A percentile compares a stretch with the other conserved stretches of the same genome.
These are phyloP conservation scores for Boletus semigastroideus DNA, from an alignment of 1,284 basidiomycete genomes.

Conservation along the genomic window DNA sequence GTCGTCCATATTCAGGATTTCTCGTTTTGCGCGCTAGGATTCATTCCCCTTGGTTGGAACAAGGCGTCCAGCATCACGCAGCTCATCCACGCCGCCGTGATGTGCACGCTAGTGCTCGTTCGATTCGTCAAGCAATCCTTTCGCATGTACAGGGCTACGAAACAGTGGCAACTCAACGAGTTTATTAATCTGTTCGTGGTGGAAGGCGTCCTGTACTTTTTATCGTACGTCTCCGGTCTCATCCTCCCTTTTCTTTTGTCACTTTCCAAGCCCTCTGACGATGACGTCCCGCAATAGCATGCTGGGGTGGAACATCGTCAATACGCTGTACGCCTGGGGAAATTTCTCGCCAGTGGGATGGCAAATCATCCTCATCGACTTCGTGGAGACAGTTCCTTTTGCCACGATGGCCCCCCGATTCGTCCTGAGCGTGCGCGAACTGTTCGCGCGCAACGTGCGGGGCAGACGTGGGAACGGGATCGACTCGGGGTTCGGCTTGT, in stretches of 20 bases:
- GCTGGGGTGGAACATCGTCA: background rate
- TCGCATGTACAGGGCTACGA: background rate
- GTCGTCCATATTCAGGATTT: background rate
- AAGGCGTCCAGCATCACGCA: background rate
- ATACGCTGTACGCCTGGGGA: background rate
- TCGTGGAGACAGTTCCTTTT: background rate
- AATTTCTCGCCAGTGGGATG: background rate
- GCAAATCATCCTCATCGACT: background rate
- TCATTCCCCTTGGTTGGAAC: background rate
- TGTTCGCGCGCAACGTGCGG: too few relatives aligned
- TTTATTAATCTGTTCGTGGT: background rate
- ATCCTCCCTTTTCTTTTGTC: too few relatives aligned
- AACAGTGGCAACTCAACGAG: slow-evolving; percentile 2
- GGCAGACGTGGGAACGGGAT: too few relatives aligned
- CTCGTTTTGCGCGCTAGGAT: background rate
- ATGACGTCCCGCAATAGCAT: background rate
- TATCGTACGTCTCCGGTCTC: background rate
- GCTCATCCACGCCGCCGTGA: background rate
- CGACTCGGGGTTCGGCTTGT: too few relatives aligned
- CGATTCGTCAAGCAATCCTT: background rate
- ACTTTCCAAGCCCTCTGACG: background rate
- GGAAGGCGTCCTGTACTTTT: slow-evolving; percentile 2
- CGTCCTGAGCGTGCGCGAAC: too few relatives aligned
- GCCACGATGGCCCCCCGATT: background rate
- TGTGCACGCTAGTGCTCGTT: background rate